phyloP scores from a whole-genome alignment of 371 early-diverging fungal species.

The Syncephalastrum monosporum region DNA sequence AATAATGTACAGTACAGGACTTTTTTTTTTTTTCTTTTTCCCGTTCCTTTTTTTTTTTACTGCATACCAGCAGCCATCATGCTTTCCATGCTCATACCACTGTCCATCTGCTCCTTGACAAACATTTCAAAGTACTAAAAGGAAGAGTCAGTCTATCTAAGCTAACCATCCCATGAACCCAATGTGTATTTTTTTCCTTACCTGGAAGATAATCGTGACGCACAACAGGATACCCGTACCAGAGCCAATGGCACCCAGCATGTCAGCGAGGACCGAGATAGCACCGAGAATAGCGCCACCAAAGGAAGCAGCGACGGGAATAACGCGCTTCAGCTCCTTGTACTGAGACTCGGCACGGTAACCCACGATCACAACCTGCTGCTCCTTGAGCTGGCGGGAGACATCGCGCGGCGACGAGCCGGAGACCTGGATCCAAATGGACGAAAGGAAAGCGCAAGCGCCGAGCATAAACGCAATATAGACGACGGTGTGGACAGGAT shows the following conservation, averaged over 20 bases:
- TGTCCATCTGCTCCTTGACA: constrained; percentile 91
- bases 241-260: constrained; percentile 94
- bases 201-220: constrained; percentile 99
- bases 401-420: constrained; percentile 97
- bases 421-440: constrained; percentile 98
- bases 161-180: not conserved
- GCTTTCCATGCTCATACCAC: constrained; percentile 55
- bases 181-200: constrained; percentile 2
- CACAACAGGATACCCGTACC: constrained; percentile 99
- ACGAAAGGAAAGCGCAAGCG: constrained; percentile 95
- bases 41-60: no score
- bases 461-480: constrained; percentile 92
- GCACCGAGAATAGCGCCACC: constrained; percentile 98
- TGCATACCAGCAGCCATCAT: constrained; percentile 29
- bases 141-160: no score
- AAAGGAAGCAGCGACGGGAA: constrained; percentile 94
- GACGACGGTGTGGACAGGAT: constrained; percentile 95
- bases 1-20: no score
- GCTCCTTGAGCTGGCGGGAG: constrained; percentile 96
- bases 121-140: constrained; percentile 94
- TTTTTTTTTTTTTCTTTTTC: no score
- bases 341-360: constrained; percentile 96
- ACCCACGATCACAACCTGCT: constrained; percentile 97
- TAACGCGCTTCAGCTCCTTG: constrained; percentile 98
- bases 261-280: constrained; percentile 93